phyloP scores from a whole-genome alignment of 2,329 filamentous ascomycete genomes.

The Fusarium lateritium region DNA sequence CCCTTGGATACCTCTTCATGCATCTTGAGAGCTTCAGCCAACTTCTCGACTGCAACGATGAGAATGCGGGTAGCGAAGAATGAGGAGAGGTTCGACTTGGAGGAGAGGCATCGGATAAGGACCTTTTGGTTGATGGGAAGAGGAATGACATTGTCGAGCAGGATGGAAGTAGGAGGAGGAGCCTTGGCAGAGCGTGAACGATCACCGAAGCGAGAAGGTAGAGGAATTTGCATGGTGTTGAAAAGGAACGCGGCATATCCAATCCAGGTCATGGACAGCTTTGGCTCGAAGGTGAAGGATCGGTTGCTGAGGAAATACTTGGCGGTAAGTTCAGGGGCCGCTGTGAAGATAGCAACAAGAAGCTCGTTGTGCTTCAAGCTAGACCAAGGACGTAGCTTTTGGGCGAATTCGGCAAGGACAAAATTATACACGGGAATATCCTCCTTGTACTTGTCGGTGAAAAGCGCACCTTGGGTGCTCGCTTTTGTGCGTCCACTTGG shows the following conservation, averaged over 20 bases:
- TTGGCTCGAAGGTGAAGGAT: constrained; percentile 90
- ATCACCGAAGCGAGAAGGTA: constrained; percentile 81
- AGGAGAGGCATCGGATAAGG: constrained; percentile 82
- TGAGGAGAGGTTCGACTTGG: constrained; percentile 83
- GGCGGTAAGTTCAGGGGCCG: constrained; percentile 87
- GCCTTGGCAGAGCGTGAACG: constrained; percentile 71
- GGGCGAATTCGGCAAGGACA: constrained; percentile 82
- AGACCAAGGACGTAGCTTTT: constrained; percentile 86
- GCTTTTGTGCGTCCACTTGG: constrained; percentile 51
- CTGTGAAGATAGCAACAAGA: constrained; percentile 82
- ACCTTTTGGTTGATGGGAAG: constrained; percentile 85
- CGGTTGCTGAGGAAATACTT: constrained; percentile 88
- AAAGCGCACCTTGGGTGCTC: constrained; percentile 78
- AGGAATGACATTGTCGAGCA: constrained; percentile 90
- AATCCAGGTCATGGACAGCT: constrained; percentile 93
- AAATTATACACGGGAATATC: constrained; percentile 84
- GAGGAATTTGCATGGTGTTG: constrained; percentile 79
- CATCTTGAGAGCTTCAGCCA: constrained; percentile 74
- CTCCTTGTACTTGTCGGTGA: constrained; percentile 76
- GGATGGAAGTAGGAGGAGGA: constrained; percentile 83
- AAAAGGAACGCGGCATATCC: constrained; percentile 93
- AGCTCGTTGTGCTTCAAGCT: constrained; percentile 86
- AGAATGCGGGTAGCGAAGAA: constrained; percentile 89
- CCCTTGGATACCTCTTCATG: constrained; percentile 64
- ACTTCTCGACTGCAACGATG: constrained; percentile 83